These are phyloP conservation scores for Cladosporium sp. DNA, from an alignment of 2,329 filamentous ascomycete species.

Conservation along the genomic window DNA sequence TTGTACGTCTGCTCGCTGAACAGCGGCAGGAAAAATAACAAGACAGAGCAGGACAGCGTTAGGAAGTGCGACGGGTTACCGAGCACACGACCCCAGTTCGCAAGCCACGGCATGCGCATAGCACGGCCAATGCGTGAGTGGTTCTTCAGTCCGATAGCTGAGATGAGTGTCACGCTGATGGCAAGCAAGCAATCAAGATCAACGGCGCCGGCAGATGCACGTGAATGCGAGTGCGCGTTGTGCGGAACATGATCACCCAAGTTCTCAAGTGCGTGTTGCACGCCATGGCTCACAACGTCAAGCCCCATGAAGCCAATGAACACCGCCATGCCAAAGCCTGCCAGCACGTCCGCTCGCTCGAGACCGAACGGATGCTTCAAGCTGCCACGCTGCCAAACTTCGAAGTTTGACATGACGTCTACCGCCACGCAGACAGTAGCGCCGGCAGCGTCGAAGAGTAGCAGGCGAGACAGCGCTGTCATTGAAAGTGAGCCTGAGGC, in stretches of 20 bases:
- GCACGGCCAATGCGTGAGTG: constrained; percentile 89
- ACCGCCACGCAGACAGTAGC: constrained; percentile 89
- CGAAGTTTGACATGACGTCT: constrained; percentile 93
- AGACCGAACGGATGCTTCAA: constrained; percentile 90
- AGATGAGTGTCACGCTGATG: constrained; percentile 78
- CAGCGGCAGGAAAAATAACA: constrained; percentile 79
- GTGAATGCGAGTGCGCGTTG: constrained; percentile 53
- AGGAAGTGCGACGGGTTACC: constrained; percentile 95
- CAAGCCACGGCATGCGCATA: constrained; percentile 82
- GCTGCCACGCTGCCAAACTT: constrained; percentile 92
- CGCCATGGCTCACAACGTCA: constrained; percentile 88
- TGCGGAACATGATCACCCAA: constrained; percentile 71
- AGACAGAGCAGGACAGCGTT: constrained; percentile 79
- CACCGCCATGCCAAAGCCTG: constrained; percentile 93
- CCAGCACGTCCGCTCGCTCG: constrained; percentile 88
- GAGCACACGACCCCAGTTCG: constrained; percentile 78
- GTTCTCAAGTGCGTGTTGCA: constrained; percentile 87
- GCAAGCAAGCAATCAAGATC: constrained; percentile 80
- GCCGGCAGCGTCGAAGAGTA: constrained; percentile 93
- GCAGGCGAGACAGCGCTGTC: constrained; percentile 86
- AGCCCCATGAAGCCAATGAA: constrained; percentile 97
- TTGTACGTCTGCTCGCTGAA: constrained; percentile 78
- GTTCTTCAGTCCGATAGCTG: constrained; percentile 83
- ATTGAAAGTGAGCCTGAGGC: constrained; percentile 84
- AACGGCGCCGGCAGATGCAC: constrained; percentile 72